Evolutionary conservation across 2,329 filamentous ascomycete species (phyloP), one percentile per base, ranked within the genome.

Genomic region (Colletotrichum sojae): DNA sequence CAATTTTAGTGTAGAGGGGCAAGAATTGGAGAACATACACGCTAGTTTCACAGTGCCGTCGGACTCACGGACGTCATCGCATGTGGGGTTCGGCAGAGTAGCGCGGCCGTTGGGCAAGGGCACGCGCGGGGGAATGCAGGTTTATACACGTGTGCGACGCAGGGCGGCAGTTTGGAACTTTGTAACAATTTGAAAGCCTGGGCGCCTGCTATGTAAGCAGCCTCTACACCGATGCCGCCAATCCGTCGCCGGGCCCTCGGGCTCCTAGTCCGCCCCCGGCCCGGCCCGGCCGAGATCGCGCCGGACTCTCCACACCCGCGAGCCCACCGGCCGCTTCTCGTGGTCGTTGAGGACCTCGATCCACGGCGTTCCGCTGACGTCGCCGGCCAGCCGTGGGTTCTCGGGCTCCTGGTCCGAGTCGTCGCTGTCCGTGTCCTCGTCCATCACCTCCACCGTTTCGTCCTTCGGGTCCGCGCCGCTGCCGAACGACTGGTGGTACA

Each of bases 231-330:
- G 31, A 36, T 36, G 31, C 36, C 43, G 36, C 9, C 39, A n/a
- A 27, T 25, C 9, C 10, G 53, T 20, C 8, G 10, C 18, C 46
- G 16, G 13, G 18, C 31, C 20, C 40, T 55, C 49, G 20, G 15
- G 5, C 39, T 10, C 36, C 66, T 27, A 69, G 5, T 69, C 67
- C 18, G 49, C 51, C 20, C 58, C 69, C 63, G 64, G 58, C 15
- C 65, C 64, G 22, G 73, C 76, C 48, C 82, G 81, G 9, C 90
- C 89, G 6, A 91, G 77, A 76, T 92, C 89, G 72, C 89, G 86
- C 66, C 90, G 83, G 12, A 91, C 89, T 70, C 89, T 85, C 89
- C 89, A 91, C 10, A 89, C 88, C 58, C 84, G 84, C 4, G 88
- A 89, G 15, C 89, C 90, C 12, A 85, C 83, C 5, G 86, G 86